A percentile compares a stretch with the other conserved stretches of the same genome.
Conservation (phyloP, 2,329 filamentous ascomycete genomes). For the Gliomastix tumulicola region DNA sequence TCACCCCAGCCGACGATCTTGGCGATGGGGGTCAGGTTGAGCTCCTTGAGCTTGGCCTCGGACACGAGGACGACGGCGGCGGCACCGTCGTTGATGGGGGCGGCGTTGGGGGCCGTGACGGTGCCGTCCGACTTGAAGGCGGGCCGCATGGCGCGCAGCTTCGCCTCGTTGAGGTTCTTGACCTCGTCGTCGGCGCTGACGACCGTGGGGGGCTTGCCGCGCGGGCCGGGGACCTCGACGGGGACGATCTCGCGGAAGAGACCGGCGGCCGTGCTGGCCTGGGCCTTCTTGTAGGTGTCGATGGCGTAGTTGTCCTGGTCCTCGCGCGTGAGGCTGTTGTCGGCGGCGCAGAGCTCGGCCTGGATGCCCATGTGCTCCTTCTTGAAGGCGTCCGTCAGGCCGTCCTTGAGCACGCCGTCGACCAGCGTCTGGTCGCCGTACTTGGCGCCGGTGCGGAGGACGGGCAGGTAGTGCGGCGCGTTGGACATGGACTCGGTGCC, state of each 20-base stretch:
- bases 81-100: slow-evolving; percentile 91
- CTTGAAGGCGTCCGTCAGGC: slow-evolving; percentile 89
- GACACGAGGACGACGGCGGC: slow-evolving; percentile 90
- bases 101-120: slow-evolving; percentile 93
- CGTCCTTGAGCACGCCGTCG: slow-evolving; percentile 90
- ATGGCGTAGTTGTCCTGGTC: slow-evolving; percentile 96
- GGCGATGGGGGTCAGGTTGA: slow-evolving; percentile 83
- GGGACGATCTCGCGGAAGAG: slow-evolving; percentile 87
- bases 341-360: slow-evolving; percentile 83
- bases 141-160: slow-evolving; percentile 78
- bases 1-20: slow-evolving; percentile 98
- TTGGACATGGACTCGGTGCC: slow-evolving; percentile 99
- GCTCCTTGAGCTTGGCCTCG: slow-evolving; percentile 87
- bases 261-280: slow-evolving; percentile 74
- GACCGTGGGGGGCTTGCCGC: slow-evolving; percentile 78
- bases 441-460: slow-evolving; percentile 79
- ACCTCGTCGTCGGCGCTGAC: slow-evolving; percentile 90
- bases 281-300: slow-evolving; percentile 87
- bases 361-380: slow-evolving; percentile 95
- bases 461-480: slow-evolving; percentile 89
- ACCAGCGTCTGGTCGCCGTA: slow-evolving; percentile 87
- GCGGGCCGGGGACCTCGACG: slow-evolving; percentile 77
- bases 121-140: slow-evolving; percentile 80
- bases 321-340: slow-evolving; percentile 75
- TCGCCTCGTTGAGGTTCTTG: slow-evolving; percentile 84